Evolutionary conservation across 164 flowering plant species (phyloP).

Genomic region (Santalum album): DNA sequence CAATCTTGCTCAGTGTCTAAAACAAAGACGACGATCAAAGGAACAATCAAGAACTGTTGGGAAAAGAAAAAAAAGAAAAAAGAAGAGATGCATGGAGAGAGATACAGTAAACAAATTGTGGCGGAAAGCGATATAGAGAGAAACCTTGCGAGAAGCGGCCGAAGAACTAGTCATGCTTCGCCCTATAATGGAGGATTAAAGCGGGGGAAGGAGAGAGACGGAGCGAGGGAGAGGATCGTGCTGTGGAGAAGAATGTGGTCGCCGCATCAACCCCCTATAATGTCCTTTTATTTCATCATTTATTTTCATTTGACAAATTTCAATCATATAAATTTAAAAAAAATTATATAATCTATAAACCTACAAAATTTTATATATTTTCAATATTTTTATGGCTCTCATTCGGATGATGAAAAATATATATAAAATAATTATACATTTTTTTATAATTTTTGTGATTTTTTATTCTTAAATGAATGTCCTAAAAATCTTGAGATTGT

Average conservation of each 20-base stretch:
- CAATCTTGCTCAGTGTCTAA: constrained; percentile 76
- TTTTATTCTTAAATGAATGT: too few relatives aligned
- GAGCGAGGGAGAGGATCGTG: neutral
- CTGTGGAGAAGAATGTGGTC: neutral
- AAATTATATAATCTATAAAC: too few relatives aligned
- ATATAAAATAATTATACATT: too few relatives aligned
- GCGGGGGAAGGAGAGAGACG: neutral
- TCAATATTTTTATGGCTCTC: too few relatives aligned
- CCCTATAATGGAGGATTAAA: neutral
- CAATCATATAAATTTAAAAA: too few relatives aligned
- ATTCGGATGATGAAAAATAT: too few relatives aligned
- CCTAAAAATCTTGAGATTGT: too few relatives aligned
- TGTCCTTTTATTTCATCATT: too few relatives aligned
- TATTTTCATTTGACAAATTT: too few relatives aligned
- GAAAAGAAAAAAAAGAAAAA: neutral
- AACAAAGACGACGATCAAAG: neutral
- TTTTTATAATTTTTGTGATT: too few relatives aligned
- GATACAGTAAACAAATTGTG: neutral
- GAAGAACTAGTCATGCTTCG: constrained; percentile 55
- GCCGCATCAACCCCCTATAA: too few relatives aligned
- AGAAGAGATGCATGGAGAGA: neutral
- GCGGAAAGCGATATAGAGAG: neutral
- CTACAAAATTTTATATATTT: too few relatives aligned
- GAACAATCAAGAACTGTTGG: neutral
- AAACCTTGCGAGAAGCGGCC: constrained; percentile 65